Evolutionary conservation across 148 eudicot species (phyloP).

Genomic region (Vaccinium myrtillus): DNA sequence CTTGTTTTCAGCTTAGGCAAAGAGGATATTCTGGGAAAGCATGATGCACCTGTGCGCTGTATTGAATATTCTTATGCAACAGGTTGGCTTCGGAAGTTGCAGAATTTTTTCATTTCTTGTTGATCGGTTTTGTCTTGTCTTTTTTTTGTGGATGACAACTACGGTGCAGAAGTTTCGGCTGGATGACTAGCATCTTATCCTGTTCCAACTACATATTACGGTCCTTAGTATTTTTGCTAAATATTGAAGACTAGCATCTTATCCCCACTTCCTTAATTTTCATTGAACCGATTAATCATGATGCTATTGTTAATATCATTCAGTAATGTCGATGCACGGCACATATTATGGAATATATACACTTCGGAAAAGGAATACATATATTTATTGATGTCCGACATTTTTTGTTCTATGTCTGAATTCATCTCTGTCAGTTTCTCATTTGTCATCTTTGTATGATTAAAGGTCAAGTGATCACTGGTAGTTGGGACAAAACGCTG

Average conservation of each 20-base stretch:
- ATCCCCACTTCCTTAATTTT: background rate
- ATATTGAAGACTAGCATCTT: background rate
- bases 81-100: slow-evolving; percentile 38
- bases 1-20: slow-evolving; percentile 70
- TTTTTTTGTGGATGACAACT: background rate
- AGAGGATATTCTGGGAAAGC: slow-evolving; percentile 88
- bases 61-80: slow-evolving; percentile 85
- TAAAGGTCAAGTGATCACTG: slow-evolving; percentile 89
- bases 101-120: background rate
- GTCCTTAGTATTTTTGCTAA: background rate
- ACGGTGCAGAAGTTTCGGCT: background rate
- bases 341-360: background rate
- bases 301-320: background rate
- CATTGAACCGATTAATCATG: background rate
- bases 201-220: background rate
- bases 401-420: background rate
- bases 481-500: slow-evolving; percentile 97
- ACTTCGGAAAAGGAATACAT: background rate
- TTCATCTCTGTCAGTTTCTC: background rate
- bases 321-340: background rate
- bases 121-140: slow-evolving; percentile 6
- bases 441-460: slow-evolving; percentile 22
- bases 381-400: background rate
- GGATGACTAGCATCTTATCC: background rate
- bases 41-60: slow-evolving; percentile 89